Percentiles rank a stretch among this genome's conserved stretches.
These are phyloP conservation scores for Articulospora tetracladia DNA, from an alignment of 495 filamentous ascomycete genomes.

Conservation along the genomic window DNA sequence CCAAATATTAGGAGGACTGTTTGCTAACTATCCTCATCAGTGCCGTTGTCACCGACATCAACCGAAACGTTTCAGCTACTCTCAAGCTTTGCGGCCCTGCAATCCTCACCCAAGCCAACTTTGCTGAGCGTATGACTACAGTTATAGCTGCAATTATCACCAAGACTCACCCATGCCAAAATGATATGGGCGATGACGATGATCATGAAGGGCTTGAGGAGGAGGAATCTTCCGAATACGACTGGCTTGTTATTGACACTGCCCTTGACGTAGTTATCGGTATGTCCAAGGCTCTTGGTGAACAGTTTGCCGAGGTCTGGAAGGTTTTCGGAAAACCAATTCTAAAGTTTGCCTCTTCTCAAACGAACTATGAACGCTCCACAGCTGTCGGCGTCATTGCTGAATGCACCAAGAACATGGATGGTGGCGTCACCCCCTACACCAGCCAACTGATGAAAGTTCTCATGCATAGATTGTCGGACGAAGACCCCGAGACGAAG, in stretches of 20 bases:
- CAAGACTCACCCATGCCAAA: conserved; percentile 87
- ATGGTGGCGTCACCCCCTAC: conserved; percentile 66
- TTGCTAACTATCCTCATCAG: conserved; percentile 37
- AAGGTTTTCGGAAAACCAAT: conserved; percentile 90
- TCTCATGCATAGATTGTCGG: conserved; percentile 79
- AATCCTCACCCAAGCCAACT: conserved; percentile 66
- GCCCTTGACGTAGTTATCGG: conserved; percentile 85
- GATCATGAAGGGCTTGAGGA: conserved; percentile 57
- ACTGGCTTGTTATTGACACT: conserved; percentile 95
- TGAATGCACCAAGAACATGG: conserved; percentile 88
- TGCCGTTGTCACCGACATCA: conserved; percentile 89
- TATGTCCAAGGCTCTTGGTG: conserved; percentile 76
- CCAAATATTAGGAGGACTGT: not conserved
- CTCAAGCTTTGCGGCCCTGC: conserved; percentile 89
- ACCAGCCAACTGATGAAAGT: conserved; percentile 73
- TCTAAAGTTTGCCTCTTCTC: conserved; percentile 79
- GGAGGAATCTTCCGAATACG: conserved; percentile 89
- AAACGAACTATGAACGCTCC: conserved; percentile 79
- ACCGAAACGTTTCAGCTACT: conserved; percentile 88
- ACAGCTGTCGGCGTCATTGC: conserved; percentile 89
- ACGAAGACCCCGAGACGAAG: conserved; percentile 88
- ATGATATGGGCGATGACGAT: conserved; percentile 77
- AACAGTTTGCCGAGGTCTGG: conserved; percentile 81
- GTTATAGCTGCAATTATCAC: conserved; percentile 63
- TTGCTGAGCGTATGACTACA: conserved; percentile 59